phyloP scores from a whole-genome alignment of 2,329 filamentous ascomycete genomes.

The Penicillium sp. region DNA sequence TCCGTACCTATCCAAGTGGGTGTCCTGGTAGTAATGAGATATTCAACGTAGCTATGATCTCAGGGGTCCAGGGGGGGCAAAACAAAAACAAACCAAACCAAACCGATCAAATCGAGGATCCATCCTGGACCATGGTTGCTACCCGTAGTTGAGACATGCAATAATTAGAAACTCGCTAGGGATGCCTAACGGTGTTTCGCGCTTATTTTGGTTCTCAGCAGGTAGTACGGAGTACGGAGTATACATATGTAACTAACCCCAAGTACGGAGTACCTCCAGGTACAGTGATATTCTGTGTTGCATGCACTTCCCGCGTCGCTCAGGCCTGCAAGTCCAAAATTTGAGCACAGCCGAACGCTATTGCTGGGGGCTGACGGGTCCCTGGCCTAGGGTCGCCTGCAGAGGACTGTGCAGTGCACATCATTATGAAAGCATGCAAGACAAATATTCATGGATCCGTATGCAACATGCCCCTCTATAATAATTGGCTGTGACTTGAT shows the following conservation, averaged over 20 bases:
- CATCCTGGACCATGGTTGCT: slow-evolving; percentile 19
- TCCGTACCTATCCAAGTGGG: no score
- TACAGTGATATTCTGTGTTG: no score
- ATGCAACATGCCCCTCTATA: slow-evolving; percentile 1
- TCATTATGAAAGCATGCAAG: slow-evolving; percentile 14
- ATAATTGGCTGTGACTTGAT: not conserved
- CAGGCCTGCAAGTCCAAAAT: no score
- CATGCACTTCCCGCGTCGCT: no score
- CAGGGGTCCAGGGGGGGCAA: not conserved
- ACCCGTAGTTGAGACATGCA: slow-evolving; percentile 16
- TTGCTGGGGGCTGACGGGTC: slow-evolving; percentile 9
- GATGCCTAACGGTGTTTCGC: slow-evolving; percentile 2
- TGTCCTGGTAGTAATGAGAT: not conserved
- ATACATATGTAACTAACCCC: not conserved
- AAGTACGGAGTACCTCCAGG: no score
- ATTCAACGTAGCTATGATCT: not conserved
- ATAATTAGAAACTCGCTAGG: not conserved
- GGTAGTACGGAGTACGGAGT: not conserved
- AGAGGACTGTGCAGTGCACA: slow-evolving; percentile 20
- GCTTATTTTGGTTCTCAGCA: not conserved
- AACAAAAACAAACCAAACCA: not conserved
- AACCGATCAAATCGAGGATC: slow-evolving; percentile 13
- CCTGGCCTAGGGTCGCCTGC: slow-evolving; percentile 5
- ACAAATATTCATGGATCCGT: slow-evolving; percentile 2
- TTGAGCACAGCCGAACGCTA: slow-evolving; percentile 9